Evolutionary conservation across 1,284 basidiomycete genomes (phyloP).

Genomic region (Cryptococcus maquisensis): DNA sequence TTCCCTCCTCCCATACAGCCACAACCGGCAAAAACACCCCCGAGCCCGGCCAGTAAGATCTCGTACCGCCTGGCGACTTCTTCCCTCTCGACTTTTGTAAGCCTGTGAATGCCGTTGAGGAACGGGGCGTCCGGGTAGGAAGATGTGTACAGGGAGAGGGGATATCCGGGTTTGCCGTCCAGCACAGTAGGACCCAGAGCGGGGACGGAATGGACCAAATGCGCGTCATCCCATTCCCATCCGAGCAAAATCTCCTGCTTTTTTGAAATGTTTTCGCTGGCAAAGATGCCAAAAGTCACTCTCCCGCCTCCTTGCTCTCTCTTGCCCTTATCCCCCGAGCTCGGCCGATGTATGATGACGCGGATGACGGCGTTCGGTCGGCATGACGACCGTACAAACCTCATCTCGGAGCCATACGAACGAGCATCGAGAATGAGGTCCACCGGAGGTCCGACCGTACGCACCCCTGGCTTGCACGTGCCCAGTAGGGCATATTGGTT

Average conservation of each 20-base stretch:
- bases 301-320: constrained; percentile 35
- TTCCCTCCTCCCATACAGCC: constrained; percentile 23
- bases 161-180: too few relatives aligned
- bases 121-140: too few relatives aligned
- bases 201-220: constrained; percentile 71
- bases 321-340: neutral
- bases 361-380: constrained; percentile 82
- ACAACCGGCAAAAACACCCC: neutral
- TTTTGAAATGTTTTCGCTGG: constrained; percentile 60
- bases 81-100: constrained; percentile 47
- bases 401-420: constrained; percentile 65
- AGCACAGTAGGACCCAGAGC: constrained; percentile 20
- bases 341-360: constrained; percentile 57
- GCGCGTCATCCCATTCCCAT: constrained; percentile 96
- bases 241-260: constrained; percentile 85
- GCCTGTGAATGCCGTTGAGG: constrained; percentile 53
- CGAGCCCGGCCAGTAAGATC: neutral
- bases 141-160: too few relatives aligned
- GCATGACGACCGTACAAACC: constrained; percentile 80
- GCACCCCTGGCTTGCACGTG: constrained; percentile 63
- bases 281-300: constrained; percentile 78
- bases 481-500: constrained; percentile 56
- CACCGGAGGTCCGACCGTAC: constrained; percentile 72
- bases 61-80: neutral
- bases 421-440: constrained; percentile 78